Conservation (phyloP, 805 yeast genomes). For the Saturnispora ahearnii region DNA sequence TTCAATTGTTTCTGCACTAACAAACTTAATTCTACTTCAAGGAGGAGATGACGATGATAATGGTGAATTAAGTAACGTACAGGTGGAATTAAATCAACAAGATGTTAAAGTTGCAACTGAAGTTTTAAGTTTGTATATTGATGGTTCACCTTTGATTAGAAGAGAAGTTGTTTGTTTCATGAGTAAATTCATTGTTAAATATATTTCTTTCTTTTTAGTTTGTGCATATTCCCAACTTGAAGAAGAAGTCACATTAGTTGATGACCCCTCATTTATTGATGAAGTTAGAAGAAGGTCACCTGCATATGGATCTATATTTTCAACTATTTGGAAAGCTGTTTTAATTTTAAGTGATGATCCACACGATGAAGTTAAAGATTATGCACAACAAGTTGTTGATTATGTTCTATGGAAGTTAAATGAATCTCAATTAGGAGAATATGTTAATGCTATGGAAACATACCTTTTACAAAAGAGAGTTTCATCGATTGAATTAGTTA, state of each 20-base stretch:
- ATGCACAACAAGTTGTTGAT: conserved; percentile 71
- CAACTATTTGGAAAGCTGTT: conserved; percentile 81
- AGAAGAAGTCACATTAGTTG: conserved; percentile 63
- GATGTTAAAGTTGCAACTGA: conserved; percentile 65
- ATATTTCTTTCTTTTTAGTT: conserved; percentile 68
- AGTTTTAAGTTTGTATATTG: conserved; percentile 60
- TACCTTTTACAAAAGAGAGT: conserved; percentile 44
- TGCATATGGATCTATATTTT: conserved; percentile 79
- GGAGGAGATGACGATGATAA: conserved; percentile 30
- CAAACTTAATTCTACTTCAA: conserved; percentile 47
- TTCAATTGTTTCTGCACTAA: conserved; percentile 65
- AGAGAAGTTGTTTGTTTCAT: conserved; percentile 74
- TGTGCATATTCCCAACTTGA: conserved; percentile 80
- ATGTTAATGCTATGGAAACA: conserved; percentile 58
- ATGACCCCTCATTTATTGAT: conserved; percentile 51
- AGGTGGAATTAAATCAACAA: conserved; percentile 47
- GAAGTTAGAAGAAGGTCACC: conserved; percentile 61
- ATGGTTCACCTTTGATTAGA: conserved; percentile 84
- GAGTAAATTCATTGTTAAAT: conserved; percentile 61
- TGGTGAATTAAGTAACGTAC: conserved; percentile 9
- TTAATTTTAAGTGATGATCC: conserved; percentile 82
- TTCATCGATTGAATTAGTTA: background rate
- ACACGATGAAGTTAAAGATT: conserved; percentile 63
- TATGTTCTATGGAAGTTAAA: conserved; percentile 54
- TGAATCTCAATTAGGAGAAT: conserved; percentile 55